Percentiles rank a stretch among this genome's conserved stretches.
phyloP scores from a whole-genome alignment of 2,329 filamentous ascomycete species.

The Xylariaceae sp. region DNA sequence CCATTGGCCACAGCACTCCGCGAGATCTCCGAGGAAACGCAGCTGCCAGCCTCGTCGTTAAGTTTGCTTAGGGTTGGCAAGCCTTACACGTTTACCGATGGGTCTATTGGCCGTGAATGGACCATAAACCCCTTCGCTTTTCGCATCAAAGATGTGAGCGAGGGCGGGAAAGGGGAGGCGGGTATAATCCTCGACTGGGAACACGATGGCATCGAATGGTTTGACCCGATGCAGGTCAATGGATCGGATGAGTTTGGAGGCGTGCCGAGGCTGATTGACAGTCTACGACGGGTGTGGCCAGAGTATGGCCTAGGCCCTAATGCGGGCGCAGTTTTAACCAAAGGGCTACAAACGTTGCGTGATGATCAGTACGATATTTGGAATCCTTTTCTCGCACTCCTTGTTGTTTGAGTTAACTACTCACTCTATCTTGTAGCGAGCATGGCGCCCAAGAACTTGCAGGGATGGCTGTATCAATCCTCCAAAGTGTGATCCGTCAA shows the following conservation, averaged over 20 bases:
- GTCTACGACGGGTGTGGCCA: constrained; percentile 56
- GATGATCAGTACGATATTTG: constrained; percentile 43
- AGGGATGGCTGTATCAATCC: constrained; percentile 45
- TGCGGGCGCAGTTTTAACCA: constrained; percentile 44
- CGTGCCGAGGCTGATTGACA: constrained; percentile 56
- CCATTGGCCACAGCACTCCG: constrained; percentile 57
- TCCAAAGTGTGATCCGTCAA: constrained; percentile 43
- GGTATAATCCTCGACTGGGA: constrained; percentile 58
- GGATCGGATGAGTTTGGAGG: constrained; percentile 45
- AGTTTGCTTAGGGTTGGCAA: constrained; percentile 54
- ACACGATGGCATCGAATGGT: constrained; percentile 56
- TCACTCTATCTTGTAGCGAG: constrained; percentile 26
- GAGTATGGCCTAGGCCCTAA: constrained; percentile 46
- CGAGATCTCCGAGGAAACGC: constrained; percentile 60
- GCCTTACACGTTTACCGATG: constrained; percentile 54
- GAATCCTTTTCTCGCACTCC: not conserved
- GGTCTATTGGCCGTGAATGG: constrained; percentile 53
- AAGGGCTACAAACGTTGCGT: constrained; percentile 47
- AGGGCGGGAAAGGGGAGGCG: constrained; percentile 39
- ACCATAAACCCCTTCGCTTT: constrained; percentile 61
- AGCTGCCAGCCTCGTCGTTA: constrained; percentile 44
- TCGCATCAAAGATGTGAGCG: constrained; percentile 40
- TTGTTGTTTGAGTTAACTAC: not conserved
- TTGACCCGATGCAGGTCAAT: constrained; percentile 47
- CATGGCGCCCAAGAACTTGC: constrained; percentile 59